Evolutionary conservation across 345 rosid species (phyloP), one percentile per base, ranked within the genome.

Genomic region (Lumnitzera littorea): DNA sequence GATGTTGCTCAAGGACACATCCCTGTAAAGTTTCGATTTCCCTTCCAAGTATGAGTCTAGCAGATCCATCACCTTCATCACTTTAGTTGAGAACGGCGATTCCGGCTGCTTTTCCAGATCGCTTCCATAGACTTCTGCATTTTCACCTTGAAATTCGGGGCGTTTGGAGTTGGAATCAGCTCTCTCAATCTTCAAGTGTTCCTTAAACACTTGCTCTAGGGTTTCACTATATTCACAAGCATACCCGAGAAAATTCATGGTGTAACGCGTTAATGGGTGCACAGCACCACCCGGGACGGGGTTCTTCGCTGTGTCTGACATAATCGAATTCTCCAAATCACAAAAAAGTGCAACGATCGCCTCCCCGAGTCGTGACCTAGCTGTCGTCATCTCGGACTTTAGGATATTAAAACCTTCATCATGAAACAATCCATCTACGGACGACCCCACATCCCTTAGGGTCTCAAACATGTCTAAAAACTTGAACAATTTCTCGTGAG

Each of bases 271-370:
- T 29, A 87, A 55, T 0, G 96, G 98, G 60, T 92, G 98, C 46
- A 89, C 94, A 0, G 97, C 96, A 0, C 97, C 98, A 13, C 96
- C 96, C 0, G 96, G 96, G 27, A 89, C 96, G 0, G 84, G 78
- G 13, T 81, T 89, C 66, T 77, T 89, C 23, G 81, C 87, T 0
- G 85, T 73, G 52, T 89, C 98, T 0, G 88, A 81, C 62, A 75
- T 78, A 69, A 92, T 89, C 2, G 91, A 84, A 53, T 77, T 75
- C 70, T 92, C 97, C 10, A 92, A 71, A 67, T 89, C 94, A 27
- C 76, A 67, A 50, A 92, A 89, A 12, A 84, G 84, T 67, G 65
- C 58, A 49, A 89, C 79, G 0, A 86, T 85, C 0, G 91, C 82
- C 68, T 89, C 98, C 2, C 98, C 97, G 5, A 89, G 69, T 31